phyloP scores from a whole-genome alignment of 2,329 filamentous ascomycete species.

The Thyridium curvatum region DNA sequence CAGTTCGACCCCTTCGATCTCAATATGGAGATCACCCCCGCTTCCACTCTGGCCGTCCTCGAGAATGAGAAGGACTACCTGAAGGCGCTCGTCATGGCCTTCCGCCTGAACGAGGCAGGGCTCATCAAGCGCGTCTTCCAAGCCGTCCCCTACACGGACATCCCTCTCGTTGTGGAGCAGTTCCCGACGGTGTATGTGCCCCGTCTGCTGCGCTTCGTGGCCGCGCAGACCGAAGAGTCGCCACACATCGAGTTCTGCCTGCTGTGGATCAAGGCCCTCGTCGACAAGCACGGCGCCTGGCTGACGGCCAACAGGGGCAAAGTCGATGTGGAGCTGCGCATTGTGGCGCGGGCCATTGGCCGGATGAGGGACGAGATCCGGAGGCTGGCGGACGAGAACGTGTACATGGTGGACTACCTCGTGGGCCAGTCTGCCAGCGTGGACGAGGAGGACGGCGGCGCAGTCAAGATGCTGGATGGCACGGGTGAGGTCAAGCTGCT shows the following conservation, averaged over 20 bases:
- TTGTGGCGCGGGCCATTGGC: conserved; percentile 73
- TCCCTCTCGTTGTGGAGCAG: conserved; percentile 70
- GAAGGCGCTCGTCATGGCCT: conserved; percentile 93
- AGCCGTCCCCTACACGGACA: conserved; percentile 67
- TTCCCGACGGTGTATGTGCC: conserved; percentile 83
- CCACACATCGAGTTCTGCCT: conserved; percentile 94
- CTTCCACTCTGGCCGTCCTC: conserved; percentile 67
- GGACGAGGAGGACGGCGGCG: conserved; percentile 16
- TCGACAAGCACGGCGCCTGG: conserved; percentile 79
- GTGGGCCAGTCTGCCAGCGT: conserved; percentile 38
- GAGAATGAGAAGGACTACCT: conserved; percentile 71
- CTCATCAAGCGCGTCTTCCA: conserved; percentile 84
- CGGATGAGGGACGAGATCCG: conserved; percentile 79
- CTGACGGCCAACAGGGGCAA: conserved; percentile 74
- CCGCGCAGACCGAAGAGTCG: conserved; percentile 78
- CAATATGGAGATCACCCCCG: conserved; percentile 87
- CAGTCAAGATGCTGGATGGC: conserved; percentile 9
- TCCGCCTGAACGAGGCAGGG: conserved; percentile 82
- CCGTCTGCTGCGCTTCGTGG: conserved; percentile 79
- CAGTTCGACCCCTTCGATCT: conserved; percentile 96
- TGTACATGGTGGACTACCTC: conserved; percentile 84
- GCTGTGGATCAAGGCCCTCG: conserved; percentile 78
- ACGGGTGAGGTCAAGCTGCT: conserved; percentile 19
- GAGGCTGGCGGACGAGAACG: conserved; percentile 78
- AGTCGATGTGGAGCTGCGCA: conserved; percentile 77